Evolutionary conservation across 139 green algal species (phyloP), one percentile per base, ranked within the genome.

Genomic region (Marvania coccoides): DNA sequence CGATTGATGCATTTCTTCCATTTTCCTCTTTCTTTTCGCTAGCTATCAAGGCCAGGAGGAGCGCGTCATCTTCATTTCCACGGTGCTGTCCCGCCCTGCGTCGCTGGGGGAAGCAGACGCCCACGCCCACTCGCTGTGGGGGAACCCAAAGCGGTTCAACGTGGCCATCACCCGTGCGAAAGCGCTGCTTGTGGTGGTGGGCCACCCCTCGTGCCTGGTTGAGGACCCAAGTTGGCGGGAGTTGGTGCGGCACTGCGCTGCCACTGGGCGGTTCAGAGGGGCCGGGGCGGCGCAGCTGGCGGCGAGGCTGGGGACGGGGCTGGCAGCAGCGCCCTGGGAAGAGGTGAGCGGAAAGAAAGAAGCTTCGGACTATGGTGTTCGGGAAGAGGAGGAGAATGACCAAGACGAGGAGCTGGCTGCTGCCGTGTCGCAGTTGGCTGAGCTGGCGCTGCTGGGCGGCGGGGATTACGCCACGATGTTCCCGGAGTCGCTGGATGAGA

Each of bases 121-220:
- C 29, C 12, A 37, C 36, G 46, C 73, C 34, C 69, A 91, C 23
- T 84, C 83, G 38, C 92, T 95, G 67, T 82, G 88, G 67, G 36
- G 61, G 53, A 93, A 89, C 70, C 79, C 88, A 26, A 91, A 91
- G 72, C 72, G 87, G 42, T 95, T 96, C 82, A 97, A 97, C 65
- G 90, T 97, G 53, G 90, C 90, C 12, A 85, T 94, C 59, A 95
- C 87, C 0, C 81, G 90, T 0, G 88, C 90, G 33, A 86, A 84
- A 70, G 84, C 81, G n/a, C 70, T 95, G 64, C 80, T 94, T 61
- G 84, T 95, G 51, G 82, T 91, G 37, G 73, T 94, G 37, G 88
- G 88, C 26, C 83, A 94, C 68, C 88, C 88, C 0, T 38, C 71
- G 0, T 74, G 88, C 13, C 76, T 94, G 47, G 28, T 79, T 57